Conservation (phyloP, 2,329 filamentous ascomycete genomes). For the Fusarium globosum region DNA sequence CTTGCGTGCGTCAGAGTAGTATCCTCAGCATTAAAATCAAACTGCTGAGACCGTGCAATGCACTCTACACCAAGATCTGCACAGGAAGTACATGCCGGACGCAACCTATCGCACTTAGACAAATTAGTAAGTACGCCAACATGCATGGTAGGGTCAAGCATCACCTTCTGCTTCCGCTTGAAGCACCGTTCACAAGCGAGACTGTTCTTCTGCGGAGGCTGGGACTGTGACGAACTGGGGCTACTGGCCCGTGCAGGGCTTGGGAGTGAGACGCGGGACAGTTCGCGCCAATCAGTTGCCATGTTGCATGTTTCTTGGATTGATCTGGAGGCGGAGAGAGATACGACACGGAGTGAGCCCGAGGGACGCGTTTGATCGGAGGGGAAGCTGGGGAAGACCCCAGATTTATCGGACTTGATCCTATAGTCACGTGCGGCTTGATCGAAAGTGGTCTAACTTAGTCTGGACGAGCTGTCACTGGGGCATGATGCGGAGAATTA, state of each 20-base stretch:
- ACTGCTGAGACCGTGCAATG: slow-evolving; percentile 18
- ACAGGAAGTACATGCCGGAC: slow-evolving; percentile 14
- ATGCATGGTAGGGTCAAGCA: no score
- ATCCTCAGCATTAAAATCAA: slow-evolving; percentile 23
- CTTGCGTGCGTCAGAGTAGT: slow-evolving; percentile 18
- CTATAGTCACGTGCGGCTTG: slow-evolving; percentile 12
- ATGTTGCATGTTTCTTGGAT: not conserved
- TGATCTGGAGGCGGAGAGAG: not conserved
- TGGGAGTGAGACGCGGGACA: not conserved
- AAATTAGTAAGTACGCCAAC: fast-evolving
- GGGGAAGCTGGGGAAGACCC: not conserved
- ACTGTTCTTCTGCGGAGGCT: slow-evolving; percentile 10
- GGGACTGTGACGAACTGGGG: slow-evolving; percentile 7
- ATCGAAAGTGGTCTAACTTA: not conserved
- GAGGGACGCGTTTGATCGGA: not conserved
- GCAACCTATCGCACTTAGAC: slow-evolving; percentile 5
- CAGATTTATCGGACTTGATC: slow-evolving; percentile 15
- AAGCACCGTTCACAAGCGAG: slow-evolving; percentile 33
- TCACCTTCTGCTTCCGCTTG: slow-evolving; percentile 32
- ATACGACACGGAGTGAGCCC: slow-evolving; percentile 11
- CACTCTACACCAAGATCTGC: slow-evolving; percentile 25
- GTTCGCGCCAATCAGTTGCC: slow-evolving; percentile 19
- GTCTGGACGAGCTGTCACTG: not conserved
- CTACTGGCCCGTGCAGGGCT: slow-evolving; percentile 7
- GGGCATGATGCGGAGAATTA: not conserved